A percentile compares a stretch with the other conserved stretches of the same genome.
Evolutionary conservation across 441 rosid species (phyloP).

Genomic region (Croton setiger): DNA sequence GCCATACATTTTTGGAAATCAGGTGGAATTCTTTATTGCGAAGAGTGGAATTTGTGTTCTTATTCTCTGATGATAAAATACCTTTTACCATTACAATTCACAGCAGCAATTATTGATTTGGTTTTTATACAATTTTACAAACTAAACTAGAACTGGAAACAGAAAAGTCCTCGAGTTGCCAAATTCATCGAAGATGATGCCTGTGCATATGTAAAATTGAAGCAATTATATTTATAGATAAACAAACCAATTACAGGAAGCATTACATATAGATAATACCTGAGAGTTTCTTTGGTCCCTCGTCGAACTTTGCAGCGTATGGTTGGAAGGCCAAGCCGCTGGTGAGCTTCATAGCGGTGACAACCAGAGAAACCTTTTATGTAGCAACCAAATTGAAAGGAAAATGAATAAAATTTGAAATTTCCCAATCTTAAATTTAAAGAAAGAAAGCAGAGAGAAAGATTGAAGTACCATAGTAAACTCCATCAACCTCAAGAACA

Average conservation of each 20-base stretch:
- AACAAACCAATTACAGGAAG: not conserved
- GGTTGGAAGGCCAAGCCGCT: constrained; percentile 70
- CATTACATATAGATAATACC: constrained; percentile 32
- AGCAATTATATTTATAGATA: not conserved
- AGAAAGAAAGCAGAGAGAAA: not conserved
- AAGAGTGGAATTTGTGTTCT: too few species aligned
- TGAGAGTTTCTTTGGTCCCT: constrained; percentile 80
- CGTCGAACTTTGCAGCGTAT: constrained; percentile 84
- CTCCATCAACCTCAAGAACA: constrained; percentile 92
- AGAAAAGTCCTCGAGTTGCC: too few species aligned
- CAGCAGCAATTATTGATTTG: too few species aligned
- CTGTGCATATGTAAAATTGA: constrained; percentile 2
- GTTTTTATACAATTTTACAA: too few species aligned
- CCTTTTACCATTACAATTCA: too few species aligned
- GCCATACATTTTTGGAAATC: too few species aligned
- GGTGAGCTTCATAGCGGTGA: constrained; percentile 89
- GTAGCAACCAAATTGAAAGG: not conserved
- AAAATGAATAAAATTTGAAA: not conserved
- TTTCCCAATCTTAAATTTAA: too few species aligned
- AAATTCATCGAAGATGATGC: constrained; percentile 13
- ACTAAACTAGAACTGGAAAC: too few species aligned
- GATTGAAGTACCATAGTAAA: constrained; percentile 56
- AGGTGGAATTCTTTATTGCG: too few species aligned
- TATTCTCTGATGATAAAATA: too few species aligned
- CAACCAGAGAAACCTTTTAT: constrained; percentile 85